These are phyloP conservation scores for Thraustochytrium striatum DNA, from an alignment of 352 stramenopile genomes.

Conservation along the genomic window DNA sequence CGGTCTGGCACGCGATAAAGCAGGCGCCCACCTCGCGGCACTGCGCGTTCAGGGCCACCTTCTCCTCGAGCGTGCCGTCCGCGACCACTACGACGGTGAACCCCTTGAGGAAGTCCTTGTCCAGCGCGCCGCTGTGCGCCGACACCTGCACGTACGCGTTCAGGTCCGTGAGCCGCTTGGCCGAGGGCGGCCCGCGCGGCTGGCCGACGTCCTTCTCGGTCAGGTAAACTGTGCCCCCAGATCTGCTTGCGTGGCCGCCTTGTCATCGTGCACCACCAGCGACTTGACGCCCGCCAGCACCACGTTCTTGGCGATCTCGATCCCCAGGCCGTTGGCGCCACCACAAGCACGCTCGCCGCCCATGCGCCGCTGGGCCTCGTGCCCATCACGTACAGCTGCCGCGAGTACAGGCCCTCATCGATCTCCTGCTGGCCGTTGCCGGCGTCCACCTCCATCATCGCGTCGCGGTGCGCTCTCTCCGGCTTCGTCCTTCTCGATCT, in stretches of 20 bases:
- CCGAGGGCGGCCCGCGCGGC: slow-evolving; percentile 48
- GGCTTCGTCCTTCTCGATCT: neutral
- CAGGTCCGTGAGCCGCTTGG: slow-evolving; percentile 48
- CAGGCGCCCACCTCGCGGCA: slow-evolving; percentile 39
- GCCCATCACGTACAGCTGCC: slow-evolving; percentile 99
- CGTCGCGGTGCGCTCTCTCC: neutral
- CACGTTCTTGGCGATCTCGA: slow-evolving; percentile 57
- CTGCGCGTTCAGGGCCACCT: slow-evolving; percentile 43
- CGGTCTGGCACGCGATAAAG: slow-evolving; percentile 49
- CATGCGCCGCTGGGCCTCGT: slow-evolving; percentile 96
- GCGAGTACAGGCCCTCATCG: slow-evolving; percentile 70
- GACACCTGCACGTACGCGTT: slow-evolving; percentile 52
- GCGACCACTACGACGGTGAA: slow-evolving; percentile 49
- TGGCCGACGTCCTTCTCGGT: slow-evolving; percentile 50
- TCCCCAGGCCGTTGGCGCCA: slow-evolving; percentile 48
- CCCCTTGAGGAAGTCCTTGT: slow-evolving; percentile 48
- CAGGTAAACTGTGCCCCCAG: slow-evolving; percentile 54
- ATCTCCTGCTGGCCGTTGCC: slow-evolving; percentile 10
- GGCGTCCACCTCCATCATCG: neutral
- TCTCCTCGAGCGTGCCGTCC: slow-evolving; percentile 2
- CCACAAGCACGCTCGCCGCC: no score
- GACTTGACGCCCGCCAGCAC: slow-evolving; percentile 52
- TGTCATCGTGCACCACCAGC: slow-evolving; percentile 51
- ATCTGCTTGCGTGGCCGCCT: slow-evolving; percentile 35
- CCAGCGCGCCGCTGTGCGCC: neutral